Evolutionary conservation across 148 eudicot species (phyloP).

Genomic region (Diospyros lotus): DNA sequence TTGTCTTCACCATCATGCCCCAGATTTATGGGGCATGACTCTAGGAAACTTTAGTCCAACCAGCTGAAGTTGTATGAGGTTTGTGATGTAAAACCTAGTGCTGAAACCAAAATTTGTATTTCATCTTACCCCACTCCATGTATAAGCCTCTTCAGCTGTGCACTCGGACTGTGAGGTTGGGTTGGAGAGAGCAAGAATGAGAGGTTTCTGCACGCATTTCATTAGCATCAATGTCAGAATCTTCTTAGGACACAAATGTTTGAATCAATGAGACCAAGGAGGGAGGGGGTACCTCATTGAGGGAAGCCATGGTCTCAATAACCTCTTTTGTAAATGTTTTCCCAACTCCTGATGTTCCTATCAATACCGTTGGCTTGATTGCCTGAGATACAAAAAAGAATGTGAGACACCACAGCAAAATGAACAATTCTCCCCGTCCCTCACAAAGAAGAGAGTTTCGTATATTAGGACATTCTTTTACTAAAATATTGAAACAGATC

Average conservation of each 20-base stretch:
- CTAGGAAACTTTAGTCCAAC: not conserved
- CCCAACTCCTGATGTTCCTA: conserved; percentile 92
- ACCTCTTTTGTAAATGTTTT: conserved; percentile 78
- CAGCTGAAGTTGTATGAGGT: too few species aligned
- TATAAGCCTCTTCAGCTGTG: conserved; percentile 94
- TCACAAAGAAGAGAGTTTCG: not conserved
- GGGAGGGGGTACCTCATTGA: conserved; percentile 50
- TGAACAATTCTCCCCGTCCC: not conserved
- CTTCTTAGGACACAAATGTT: not conserved
- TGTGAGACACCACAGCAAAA: not conserved
- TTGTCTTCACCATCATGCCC: not conserved
- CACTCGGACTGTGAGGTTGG: conserved; percentile 95
- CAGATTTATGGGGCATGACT: not conserved
- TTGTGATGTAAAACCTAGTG: not conserved
- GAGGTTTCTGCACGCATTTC: conserved; percentile 63
- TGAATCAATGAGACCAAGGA: not conserved
- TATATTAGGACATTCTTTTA: not conserved
- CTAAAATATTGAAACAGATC: not conserved
- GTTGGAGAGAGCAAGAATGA: conserved; percentile 86
- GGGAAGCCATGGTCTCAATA: conserved; percentile 72
- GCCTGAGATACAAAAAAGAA: conserved; percentile 33
- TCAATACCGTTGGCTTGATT: conserved; percentile 75
- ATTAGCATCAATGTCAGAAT: conserved; percentile 14
- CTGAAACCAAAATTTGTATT: not conserved
- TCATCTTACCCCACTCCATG: conserved; percentile 69